Evolutionary conservation across 352 stramenopile genomes (phyloP).

Genomic region (Pythium biforme): DNA sequence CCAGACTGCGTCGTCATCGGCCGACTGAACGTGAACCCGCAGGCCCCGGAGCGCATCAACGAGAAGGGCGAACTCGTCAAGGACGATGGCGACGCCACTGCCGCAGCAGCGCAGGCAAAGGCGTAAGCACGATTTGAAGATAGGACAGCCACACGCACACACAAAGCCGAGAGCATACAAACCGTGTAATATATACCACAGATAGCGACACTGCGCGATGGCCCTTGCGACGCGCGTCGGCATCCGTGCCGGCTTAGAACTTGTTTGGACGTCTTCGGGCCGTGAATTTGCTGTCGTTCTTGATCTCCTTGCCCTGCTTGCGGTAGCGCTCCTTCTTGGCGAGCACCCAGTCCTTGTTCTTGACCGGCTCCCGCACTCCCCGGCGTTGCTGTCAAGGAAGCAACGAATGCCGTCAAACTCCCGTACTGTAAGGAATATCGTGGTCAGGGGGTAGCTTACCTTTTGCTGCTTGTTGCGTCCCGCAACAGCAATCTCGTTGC

Average conservation of each 20-base stretch:
- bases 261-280: slow-evolving; percentile 93
- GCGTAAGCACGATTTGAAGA: slow-evolving; percentile 3
- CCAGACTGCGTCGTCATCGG: slow-evolving; percentile 85
- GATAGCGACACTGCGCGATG: slow-evolving; percentile 10
- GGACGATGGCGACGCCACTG: slow-evolving; percentile 29
- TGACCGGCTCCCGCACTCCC: slow-evolving; percentile 55
- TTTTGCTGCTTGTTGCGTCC: slow-evolving; percentile 51
- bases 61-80: slow-evolving; percentile 79
- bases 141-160: slow-evolving; percentile 19
- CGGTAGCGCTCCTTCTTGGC: slow-evolving; percentile 98
- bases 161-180: slow-evolving; percentile 19
- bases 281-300: slow-evolving; percentile 98
- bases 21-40: slow-evolving; percentile 83
- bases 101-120: slow-evolving; percentile 12
- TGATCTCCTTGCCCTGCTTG: slow-evolving; percentile 97
- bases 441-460: not conserved
- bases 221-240: not conserved
- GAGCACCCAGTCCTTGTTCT: slow-evolving; percentile 95
- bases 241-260: slow-evolving; percentile 79
- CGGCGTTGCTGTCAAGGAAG: slow-evolving; percentile 38
- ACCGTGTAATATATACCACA: slow-evolving; percentile 60
- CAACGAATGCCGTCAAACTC: not conserved
- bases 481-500: slow-evolving; percentile 65
- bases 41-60: slow-evolving; percentile 82
- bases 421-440: not conserved